Evolutionary conservation across 495 filamentous ascomycete genomes (phyloP), one percentile per base, ranked within the genome.

Genomic region (Pyronema domesticum): DNA sequence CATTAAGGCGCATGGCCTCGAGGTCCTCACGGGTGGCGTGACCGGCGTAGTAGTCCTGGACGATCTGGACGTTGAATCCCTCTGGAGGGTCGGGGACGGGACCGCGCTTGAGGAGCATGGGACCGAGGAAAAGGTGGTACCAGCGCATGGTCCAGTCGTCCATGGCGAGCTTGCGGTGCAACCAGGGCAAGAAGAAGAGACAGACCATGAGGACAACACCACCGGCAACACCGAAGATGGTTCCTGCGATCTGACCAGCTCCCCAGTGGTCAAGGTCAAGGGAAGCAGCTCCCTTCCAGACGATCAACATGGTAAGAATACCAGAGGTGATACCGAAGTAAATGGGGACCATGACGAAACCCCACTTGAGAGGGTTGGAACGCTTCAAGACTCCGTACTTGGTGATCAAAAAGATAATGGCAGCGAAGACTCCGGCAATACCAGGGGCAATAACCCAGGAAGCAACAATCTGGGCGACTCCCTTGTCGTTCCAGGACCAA

Each of bases 311-410:
- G 45, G 77, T 75, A 37, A 81, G 73, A 37, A 85, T 74, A 37
- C 68, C 71, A 34, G 72, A 76, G 2, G 81, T 77, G 48, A 79
- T 54, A 45, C 71, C 76, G 36, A 83, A 76, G 66, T 80, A 85
- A 56, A 80, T 53, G 14, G 81, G 78, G 34, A 81, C 72, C 53
- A 73, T 63, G 10, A 72, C 58, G 61, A 85, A 72, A 7, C 74
- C 80, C 67, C 67, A 70, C 48, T 72, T 72, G 54, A 79, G 72
- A 1, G 80, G 73, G 58, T 82, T 73, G 7, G 65, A 63, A 46
- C 81, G 76, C 53, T 73, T 66, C 39, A 81, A 72, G 11, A 84
- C 79, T 36, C 69, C 65, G 62, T 77, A 79, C 68, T 85, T 85
- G 56, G 80, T 73, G 52, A 74, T 69, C 0, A 69, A 66, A 64